Evolutionary conservation across 345 rosid genomes (phyloP), one percentile per base, ranked within the genome.

Genomic region (Euclidium syriacum): DNA sequence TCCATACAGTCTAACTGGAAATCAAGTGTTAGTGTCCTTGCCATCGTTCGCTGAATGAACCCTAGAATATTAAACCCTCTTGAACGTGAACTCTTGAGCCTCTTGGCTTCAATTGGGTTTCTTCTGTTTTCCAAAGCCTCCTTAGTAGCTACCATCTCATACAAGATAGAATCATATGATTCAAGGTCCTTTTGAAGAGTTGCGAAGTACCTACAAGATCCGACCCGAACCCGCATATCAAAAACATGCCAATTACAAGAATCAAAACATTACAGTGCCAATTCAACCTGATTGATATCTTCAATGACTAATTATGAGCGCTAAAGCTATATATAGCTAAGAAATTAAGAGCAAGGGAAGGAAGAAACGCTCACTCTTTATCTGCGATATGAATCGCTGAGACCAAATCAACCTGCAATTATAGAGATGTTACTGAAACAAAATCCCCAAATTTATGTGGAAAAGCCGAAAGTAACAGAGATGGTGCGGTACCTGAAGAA

Each of bases 321-420:
- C 18, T 12, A 23, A 38, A 6, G 35, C 19, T 35, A 23, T 7
- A 32, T n/a, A n/a, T n/a, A n/a, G n/a, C n/a, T n/a, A n/a, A n/a
- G n/a, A n/a, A n/a, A n/a, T n/a, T n/a, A n/a, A n/a, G n/a, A n/a
- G n/a, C n/a, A n/a, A n/a, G n/a, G n/a, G n/a, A n/a, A n/a, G n/a
- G 30, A 17, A 51, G 16, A 18, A 16, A 49, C 29, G 51, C 87
- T 51, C 83, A 89, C 95, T 84, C 90, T 82, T 85, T 83, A 73
- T 94, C 97, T 2, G 90, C 99, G 49, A 90, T 85, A 71, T 94
- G 99, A 75, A 94, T 84, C 1, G 97, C 81, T 17, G 97, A 94
- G 35, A 90, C 90, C 81, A 90, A 87, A 85, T 94, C 96, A 64
- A 89, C 91, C 99, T 94, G 75, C 70, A 54, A 35, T n/a, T n/a